phyloP scores from a whole-genome alignment of 108 stramenopile species.

The Chaetoceros muelleri region DNA sequence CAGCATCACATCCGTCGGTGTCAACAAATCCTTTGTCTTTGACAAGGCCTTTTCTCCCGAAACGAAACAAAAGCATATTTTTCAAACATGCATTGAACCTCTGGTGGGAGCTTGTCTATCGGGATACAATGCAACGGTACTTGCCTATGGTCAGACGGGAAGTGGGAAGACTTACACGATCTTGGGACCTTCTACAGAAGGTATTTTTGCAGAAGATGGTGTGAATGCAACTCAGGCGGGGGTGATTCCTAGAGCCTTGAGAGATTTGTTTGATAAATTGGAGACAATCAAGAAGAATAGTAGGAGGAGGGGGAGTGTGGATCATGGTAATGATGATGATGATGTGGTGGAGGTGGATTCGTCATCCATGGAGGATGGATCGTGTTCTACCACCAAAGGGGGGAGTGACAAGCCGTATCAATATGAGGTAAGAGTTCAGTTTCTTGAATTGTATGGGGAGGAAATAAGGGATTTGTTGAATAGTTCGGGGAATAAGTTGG shows the following conservation, averaged over 20 bases:
- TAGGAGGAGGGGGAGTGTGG: not conserved
- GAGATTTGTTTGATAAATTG: conserved; percentile 42
- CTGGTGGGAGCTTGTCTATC: conserved; percentile 54
- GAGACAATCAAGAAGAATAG: not conserved
- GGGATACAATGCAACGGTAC: conserved; percentile 95
- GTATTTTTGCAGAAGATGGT: conserved; percentile 2
- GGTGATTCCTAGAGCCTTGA: conserved; percentile 63
- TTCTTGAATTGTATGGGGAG: conserved; percentile 80
- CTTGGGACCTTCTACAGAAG: conserved; percentile 23
- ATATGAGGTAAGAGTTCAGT: conserved; percentile 63
- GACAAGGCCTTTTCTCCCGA: conserved; percentile 44
- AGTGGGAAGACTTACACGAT: conserved; percentile 74
- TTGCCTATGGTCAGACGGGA: conserved; percentile 96
- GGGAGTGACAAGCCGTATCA: conserved; percentile 28
- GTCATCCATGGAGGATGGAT: too few relatives aligned
- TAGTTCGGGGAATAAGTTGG: conserved; percentile 27
- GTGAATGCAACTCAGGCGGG: conserved; percentile 43
- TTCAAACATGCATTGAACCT: conserved; percentile 32
- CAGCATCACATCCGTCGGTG: not conserved
- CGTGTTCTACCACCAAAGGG: too few relatives aligned
- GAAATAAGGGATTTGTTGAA: conserved; percentile 88
- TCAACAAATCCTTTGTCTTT: conserved; percentile 35
- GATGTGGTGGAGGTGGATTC: too few relatives aligned
- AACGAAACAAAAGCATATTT: conserved; percentile 43
- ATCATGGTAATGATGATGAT: not conserved